phyloP scores from a whole-genome alignment of 805 yeast genomes.

The Ogataea methanolica region DNA sequence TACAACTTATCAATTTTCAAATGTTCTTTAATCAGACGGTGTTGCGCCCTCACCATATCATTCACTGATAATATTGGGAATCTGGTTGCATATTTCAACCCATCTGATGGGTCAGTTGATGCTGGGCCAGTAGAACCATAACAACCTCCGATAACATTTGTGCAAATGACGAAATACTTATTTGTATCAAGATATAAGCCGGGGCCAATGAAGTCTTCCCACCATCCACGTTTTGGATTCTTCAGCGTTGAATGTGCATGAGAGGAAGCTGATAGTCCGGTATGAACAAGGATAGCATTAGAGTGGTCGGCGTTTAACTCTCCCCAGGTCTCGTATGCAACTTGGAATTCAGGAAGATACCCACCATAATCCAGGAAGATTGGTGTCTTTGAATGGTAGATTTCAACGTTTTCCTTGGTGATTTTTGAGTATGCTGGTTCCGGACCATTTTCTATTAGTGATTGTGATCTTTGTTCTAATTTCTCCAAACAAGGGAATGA shows the following conservation, averaged over 20 bases:
- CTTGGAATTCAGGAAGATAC: slow-evolving; percentile 60
- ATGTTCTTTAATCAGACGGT: slow-evolving; percentile 56
- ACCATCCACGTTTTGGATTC: slow-evolving; percentile 82
- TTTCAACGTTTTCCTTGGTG: slow-evolving; percentile 58
- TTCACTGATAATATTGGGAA: slow-evolving; percentile 83
- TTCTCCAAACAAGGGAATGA: slow-evolving; percentile 84
- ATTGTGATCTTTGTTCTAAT: slow-evolving; percentile 49
- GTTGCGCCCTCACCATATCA: slow-evolving; percentile 90
- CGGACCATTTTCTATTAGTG: slow-evolving; percentile 62
- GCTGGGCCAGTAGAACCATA: slow-evolving; percentile 95
- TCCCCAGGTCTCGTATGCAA: slow-evolving; percentile 97
- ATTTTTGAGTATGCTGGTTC: slow-evolving; percentile 80
- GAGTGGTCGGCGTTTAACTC: slow-evolving; percentile 52
- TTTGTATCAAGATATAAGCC: slow-evolving; percentile 75
- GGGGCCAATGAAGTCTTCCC: slow-evolving; percentile 93
- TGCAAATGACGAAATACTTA: slow-evolving; percentile 78
- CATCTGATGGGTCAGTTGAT: slow-evolving; percentile 65
- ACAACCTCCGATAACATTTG: slow-evolving; percentile 92
- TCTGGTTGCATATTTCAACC: slow-evolving; percentile 70
- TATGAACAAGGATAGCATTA: slow-evolving; percentile 78
- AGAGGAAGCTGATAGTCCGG: slow-evolving; percentile 90
- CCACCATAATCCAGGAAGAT: slow-evolving; percentile 81
- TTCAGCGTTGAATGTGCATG: slow-evolving; percentile 80
- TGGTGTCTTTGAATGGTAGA: slow-evolving; percentile 51
- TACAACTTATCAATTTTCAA: slow-evolving; percentile 61